Conservation (phyloP, 2,329 filamentous ascomycete species). For the Alternaria atra region DNA sequence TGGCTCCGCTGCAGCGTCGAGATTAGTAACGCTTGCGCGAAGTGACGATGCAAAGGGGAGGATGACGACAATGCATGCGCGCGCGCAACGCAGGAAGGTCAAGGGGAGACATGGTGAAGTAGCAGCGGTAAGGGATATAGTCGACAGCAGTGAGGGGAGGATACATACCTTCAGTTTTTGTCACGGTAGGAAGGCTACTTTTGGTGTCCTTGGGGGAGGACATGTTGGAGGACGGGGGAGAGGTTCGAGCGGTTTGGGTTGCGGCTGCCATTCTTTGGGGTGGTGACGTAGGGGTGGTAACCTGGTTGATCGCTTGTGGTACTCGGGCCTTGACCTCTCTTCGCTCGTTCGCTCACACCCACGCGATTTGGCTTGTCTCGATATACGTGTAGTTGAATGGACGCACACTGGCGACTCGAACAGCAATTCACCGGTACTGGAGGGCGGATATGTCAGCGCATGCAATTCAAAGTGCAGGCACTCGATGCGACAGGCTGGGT, state of each 20-base stretch:
- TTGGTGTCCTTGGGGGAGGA: slow-evolving; percentile 51
- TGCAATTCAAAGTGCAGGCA: slow-evolving; percentile 13
- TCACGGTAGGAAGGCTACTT: slow-evolving; percentile 42
- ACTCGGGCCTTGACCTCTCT: slow-evolving; percentile 33
- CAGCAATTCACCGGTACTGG: slow-evolving; percentile 16
- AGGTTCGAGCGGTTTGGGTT: slow-evolving; percentile 46
- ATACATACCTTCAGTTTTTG: slow-evolving; percentile 49
- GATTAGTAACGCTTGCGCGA: slow-evolving; percentile 31
- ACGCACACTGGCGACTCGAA: slow-evolving; percentile 17
- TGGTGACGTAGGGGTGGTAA: slow-evolving; percentile 48
- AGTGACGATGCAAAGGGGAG: slow-evolving; percentile 12
- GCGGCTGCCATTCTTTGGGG: slow-evolving; percentile 46
- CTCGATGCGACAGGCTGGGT: slow-evolving; percentile 26
- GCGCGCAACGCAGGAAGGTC: slow-evolving; percentile 6
- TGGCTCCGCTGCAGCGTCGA: slow-evolving; percentile 31
- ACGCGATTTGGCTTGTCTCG: slow-evolving; percentile 29
- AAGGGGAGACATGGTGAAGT: neutral
- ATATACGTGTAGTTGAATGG: slow-evolving; percentile 22
- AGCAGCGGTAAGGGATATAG: neutral
- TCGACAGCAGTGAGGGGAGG: slow-evolving; percentile 7
- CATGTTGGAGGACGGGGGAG: slow-evolving; percentile 50
- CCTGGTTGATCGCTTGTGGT: slow-evolving; percentile 42
- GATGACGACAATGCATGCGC: slow-evolving; percentile 25
- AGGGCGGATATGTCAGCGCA: slow-evolving; percentile 22
- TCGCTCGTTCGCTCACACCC: slow-evolving; percentile 29